A percentile compares a stretch with the other conserved stretches of the same genome.
Evolutionary conservation across 2,329 filamentous ascomycete species (phyloP).

Genomic region (Calonectria pteridis): DNA sequence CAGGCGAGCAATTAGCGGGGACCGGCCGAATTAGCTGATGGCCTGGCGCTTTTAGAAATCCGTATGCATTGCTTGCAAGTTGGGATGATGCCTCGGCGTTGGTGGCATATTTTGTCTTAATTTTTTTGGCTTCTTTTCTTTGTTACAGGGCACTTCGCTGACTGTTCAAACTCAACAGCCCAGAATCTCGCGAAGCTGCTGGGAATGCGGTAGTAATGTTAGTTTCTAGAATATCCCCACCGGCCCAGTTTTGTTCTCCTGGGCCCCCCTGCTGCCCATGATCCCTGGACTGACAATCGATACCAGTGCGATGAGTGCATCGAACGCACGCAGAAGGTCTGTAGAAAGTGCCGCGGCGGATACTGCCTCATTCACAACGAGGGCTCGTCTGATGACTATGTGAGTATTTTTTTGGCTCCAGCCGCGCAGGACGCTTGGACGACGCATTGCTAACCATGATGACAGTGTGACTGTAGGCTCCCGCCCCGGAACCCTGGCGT

Average conservation of each 20-base stretch:
- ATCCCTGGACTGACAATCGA: conserved; percentile 24
- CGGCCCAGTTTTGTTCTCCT: neutral
- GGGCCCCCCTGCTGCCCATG: neutral
- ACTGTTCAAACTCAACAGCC: conserved; percentile 53
- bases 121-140: neutral
- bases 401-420: conserved; percentile 53
- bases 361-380: conserved; percentile 90
- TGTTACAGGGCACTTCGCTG: conserved; percentile 20
- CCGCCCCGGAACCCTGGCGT: neutral
- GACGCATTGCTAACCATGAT: conserved; percentile 44
- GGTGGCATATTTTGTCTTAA: conserved; percentile 17
- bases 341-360: conserved; percentile 79
- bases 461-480: conserved; percentile 62
- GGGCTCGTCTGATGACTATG: conserved; percentile 76
- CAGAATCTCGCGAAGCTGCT: conserved; percentile 79
- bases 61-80: conserved; percentile 31
- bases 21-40: conserved; percentile 21
- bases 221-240: conserved; percentile 47
- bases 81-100: conserved; percentile 28
- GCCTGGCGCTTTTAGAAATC: conserved; percentile 23
- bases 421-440: neutral
- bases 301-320: conserved; percentile 82
- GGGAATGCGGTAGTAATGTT: conserved; percentile 87
- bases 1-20: conserved; percentile 16
- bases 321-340: conserved; percentile 76